Evolutionary conservation across 371 early-diverging fungal genomes (phyloP).

Genomic region (Syncephalastrum sp.): DNA sequence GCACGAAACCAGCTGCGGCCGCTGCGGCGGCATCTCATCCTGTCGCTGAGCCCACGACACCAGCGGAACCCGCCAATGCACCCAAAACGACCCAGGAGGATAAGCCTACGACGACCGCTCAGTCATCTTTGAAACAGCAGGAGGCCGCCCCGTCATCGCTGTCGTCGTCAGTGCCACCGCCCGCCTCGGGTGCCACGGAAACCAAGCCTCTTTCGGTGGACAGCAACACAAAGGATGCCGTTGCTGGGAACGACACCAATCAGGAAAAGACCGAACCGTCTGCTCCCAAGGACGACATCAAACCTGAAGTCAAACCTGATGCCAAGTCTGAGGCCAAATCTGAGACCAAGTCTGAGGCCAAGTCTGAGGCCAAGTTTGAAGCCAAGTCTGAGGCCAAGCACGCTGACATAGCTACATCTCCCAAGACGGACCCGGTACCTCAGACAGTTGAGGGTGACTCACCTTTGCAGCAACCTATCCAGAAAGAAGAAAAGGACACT

Average conservation of each 20-base stretch:
- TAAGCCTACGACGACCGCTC: too few species aligned
- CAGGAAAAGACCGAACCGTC: background rate
- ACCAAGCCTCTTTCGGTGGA: background rate
- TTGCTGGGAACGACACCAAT: background rate
- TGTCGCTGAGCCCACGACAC: too few species aligned
- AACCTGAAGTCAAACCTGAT: background rate
- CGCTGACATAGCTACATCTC: background rate
- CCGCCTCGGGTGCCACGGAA: too few species aligned
- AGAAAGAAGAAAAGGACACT: background rate
- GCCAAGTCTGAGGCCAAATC: background rate
- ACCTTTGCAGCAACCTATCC: too few species aligned
- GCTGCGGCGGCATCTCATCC: too few species aligned
- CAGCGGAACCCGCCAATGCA: too few species aligned
- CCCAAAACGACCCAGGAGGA: too few species aligned
- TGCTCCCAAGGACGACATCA: slow-evolving; percentile 1
- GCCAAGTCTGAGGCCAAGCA: background rate
- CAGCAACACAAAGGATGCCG: background rate
- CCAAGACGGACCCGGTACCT: too few species aligned
- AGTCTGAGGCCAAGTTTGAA: background rate
- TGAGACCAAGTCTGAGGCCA: background rate
- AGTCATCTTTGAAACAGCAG: too few species aligned
- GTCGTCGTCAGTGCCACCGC: background rate
- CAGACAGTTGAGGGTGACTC: too few species aligned
- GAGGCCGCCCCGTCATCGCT: too few species aligned
- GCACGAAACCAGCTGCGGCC: too few species aligned